These are phyloP conservation scores for Lactifluus hygrophoroides DNA, from an alignment of 768 basidiomycete genomes.

Conservation along the genomic window DNA sequence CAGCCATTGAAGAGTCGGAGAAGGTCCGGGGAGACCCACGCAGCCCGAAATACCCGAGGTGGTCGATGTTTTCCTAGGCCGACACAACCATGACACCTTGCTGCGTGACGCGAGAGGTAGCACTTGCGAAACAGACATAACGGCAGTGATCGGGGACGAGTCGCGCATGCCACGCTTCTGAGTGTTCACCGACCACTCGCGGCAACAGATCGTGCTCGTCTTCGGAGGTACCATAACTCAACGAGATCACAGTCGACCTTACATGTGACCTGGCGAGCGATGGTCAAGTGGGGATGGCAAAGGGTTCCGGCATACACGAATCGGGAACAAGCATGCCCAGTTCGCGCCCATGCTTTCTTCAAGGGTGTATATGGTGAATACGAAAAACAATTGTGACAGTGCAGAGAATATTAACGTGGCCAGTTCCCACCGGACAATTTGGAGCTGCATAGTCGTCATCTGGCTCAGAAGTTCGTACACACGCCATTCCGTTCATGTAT, in stretches of 20 bases:
- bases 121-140: conserved; percentile 9
- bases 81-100: conserved; percentile 78
- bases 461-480: no score
- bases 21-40: conserved; percentile 22
- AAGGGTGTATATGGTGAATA: no score
- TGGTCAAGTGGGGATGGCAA: neutral
- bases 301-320: neutral
- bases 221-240: conserved; percentile 70
- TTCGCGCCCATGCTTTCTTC: no score
- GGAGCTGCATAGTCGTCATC: no score
- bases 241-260: conserved; percentile 79
- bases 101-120: conserved; percentile 42
- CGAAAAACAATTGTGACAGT: no score
- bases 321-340: neutral
- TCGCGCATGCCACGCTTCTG: conserved; percentile 77
- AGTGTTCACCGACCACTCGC: conserved; percentile 74
- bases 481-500: neutral
- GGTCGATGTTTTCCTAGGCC: conserved; percentile 73
- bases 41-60: conserved; percentile 55
- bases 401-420: no score
- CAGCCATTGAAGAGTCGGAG: conserved; percentile 64
- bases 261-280: conserved; percentile 52
- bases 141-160: conserved; percentile 55
- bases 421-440: no score
- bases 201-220: conserved; percentile 68